Base-by-base conservation (phyloP, 148 eudicot genomes). In the Mesembryanthemum crystallinum region DNA sequence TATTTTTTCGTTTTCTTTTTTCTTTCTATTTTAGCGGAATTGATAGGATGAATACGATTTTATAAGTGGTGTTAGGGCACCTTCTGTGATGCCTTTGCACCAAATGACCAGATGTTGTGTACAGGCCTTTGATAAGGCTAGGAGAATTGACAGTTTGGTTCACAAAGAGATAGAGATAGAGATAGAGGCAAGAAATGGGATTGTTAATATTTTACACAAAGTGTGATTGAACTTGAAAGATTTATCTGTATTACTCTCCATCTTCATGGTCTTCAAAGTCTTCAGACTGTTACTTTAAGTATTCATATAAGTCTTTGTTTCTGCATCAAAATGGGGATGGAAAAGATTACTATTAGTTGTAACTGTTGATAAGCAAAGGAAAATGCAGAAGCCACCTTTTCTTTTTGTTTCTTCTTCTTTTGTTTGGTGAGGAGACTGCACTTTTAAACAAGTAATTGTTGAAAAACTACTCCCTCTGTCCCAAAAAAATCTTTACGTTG, bases 81-180 rank as follows among this genome's bases (percentile, higher is more conserved):
- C 63, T 51, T 32, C 49, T 49, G 70, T 32, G 37, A 49, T 62
- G 80, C 80, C 70, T 29, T 37, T 54, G 66, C 76, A 13, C 66
- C 81, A 55, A 47, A 14, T 55, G 54, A 13, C 66, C 81, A 55
- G 49, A 14, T 55, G 54, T 25, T 78, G 52, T 78, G 73, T 76
- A 78, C 59, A 78, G 81, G 76, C 70, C 55, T 62, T 65, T 65
- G 60, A n/a, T 72, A 54, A n/a, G 76, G 81, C 45, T 78, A 54
- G 39, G 59, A 28, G 76, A 55, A 62, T 78, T 78, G 72, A 72
- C 72, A 72, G 25, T 42, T 29, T 63, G 8, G 18, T 43, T 67
- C 27, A 18, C 30, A 66, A 14, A 71, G 29, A n/a, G 37, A 67
- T 45, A 66, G n/a, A n/a, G n/a, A n/a, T 35, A 66, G 60, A 64